Percentiles rank a stretch among this genome's conserved stretches.
These are phyloP conservation scores for Moricandia moricandioides DNA, from an alignment of 345 rosid genomes.

Conservation along the genomic window DNA sequence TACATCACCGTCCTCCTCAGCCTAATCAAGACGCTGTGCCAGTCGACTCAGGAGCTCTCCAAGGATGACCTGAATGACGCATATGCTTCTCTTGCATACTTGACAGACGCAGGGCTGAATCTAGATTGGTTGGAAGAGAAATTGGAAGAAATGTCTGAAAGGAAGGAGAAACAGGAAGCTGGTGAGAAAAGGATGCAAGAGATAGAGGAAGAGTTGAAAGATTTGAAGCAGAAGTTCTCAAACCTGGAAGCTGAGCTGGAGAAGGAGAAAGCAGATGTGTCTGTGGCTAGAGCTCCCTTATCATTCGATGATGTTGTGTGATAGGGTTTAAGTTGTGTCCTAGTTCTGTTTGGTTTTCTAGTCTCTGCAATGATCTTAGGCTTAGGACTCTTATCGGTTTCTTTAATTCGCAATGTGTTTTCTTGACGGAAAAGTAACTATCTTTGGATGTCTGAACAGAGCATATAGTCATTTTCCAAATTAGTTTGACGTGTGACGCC, in stretches of 20 bases:
- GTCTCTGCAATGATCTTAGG: background rate
- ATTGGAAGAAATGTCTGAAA: background rate
- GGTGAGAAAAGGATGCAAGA: background rate
- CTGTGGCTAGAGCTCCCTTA: slow-evolving; percentile 5
- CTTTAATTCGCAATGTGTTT: background rate
- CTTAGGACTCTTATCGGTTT: background rate
- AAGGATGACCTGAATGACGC: background rate
- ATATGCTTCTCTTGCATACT: background rate
- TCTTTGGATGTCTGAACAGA: slow-evolving; percentile 9
- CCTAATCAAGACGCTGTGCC: background rate
- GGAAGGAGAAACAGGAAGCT: background rate
- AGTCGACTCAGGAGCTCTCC: background rate
- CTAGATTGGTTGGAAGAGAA: background rate
- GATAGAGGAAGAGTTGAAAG: background rate
- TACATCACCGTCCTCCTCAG: background rate
- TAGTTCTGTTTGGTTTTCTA: background rate
- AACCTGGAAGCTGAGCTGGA: slow-evolving; percentile 21
- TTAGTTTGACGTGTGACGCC: slow-evolving; percentile 27
- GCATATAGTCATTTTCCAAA: slow-evolving; percentile 9
- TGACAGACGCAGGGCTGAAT: background rate
- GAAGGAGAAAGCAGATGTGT: slow-evolving; percentile 1
- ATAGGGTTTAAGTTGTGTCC: background rate
- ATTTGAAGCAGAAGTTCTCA: background rate
- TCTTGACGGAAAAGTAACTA: slow-evolving; percentile 4
- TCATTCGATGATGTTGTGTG: slow-evolving; percentile 1